These are phyloP conservation scores for Mucuna pruriens DNA, from an alignment of 306 rosid genomes.

Conservation along the genomic window DNA sequence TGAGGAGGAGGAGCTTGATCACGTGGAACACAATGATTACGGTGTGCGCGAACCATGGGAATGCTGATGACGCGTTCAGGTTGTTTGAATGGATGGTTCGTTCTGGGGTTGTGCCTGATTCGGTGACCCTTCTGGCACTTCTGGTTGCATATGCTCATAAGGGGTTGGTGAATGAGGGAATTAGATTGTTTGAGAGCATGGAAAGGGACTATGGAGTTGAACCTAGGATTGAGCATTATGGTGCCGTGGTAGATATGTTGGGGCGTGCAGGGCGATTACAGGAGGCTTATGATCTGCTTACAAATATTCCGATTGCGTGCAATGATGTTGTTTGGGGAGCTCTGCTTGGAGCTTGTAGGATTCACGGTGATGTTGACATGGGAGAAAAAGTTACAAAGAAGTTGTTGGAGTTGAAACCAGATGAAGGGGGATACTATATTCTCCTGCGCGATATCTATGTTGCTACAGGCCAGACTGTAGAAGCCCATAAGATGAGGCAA, in stretches of 20 bases:
- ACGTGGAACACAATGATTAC: slow-evolving; percentile 68
- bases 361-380: slow-evolving; percentile 55
- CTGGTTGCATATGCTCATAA: slow-evolving; percentile 60
- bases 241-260: slow-evolving; percentile 64
- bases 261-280: slow-evolving; percentile 69
- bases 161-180: slow-evolving; percentile 62
- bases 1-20: slow-evolving; percentile 58
- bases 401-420: slow-evolving; percentile 60
- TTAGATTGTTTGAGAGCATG: slow-evolving; percentile 58
- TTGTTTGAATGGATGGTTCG: slow-evolving; percentile 51
- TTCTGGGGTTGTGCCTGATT: slow-evolving; percentile 54
- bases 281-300: slow-evolving; percentile 59
- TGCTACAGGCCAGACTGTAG: slow-evolving; percentile 54
- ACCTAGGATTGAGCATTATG: slow-evolving; percentile 66
- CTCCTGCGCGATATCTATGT: slow-evolving; percentile 62
- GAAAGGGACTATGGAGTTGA: slow-evolving; percentile 48
- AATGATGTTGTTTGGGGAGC: slow-evolving; percentile 63
- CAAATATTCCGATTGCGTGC: slow-evolving; percentile 49
- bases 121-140: slow-evolving; percentile 55
- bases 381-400: slow-evolving; percentile 56
- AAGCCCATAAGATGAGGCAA: slow-evolving; percentile 59
- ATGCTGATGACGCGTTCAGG: slow-evolving; percentile 49
- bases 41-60: slow-evolving; percentile 61
- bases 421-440: slow-evolving; percentile 66
- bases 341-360: slow-evolving; percentile 64